Base-by-base conservation (phyloP, 2,329 filamentous ascomycete genomes). In the Fusarium dimerum region DNA sequence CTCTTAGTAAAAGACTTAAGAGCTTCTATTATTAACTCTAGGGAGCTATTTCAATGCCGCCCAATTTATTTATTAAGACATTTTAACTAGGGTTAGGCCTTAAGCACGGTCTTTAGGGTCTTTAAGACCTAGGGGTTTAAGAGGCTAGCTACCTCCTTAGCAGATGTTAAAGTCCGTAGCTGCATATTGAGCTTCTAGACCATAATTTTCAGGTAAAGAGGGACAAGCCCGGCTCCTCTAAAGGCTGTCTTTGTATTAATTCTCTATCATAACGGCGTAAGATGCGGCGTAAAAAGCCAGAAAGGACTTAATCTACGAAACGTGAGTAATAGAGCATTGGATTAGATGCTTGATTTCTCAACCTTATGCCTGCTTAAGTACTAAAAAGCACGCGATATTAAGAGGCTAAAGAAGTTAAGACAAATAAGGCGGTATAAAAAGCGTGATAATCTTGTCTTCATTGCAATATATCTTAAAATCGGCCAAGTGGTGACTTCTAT, bases 381-480 rank as follows among this genome's bases (percentile, higher is more conserved):
- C 59, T 45, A 60, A 52, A 61, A 76, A 76, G 59, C 62, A 69
- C 26, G 57, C 63, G 38, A 74, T 57, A 67, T 32, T 32, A 32
- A 32, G 30, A 32, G 30, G 30, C 12, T 32, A 32, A 12, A 32
- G 30, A 12, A 32, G 6, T 7, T 32, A 32, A 32, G 30, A 32
- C 12, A 29, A 49, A 55, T 55, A 29, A 42, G 49, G 36, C 2
- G 52, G 48, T 45, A 55, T 54, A 45, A 17, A 54, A 13, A 54
- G 39, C 4, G 43, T 50, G 32, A 54, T 55, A 36, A 52, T 55
- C 2, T 49, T 47, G 20, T 55, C 32, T 2, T 48, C 43, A 40
- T 46, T 41, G 42, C 42, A 76, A 54, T 64, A 68, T 30, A 67
- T 34, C 41, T 73, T 48, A 51, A 76, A 75, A 50, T 70, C 54